These are phyloP conservation scores for Tagetes erecta DNA, from an alignment of 129 eudicot species.

Conservation along the genomic window DNA sequence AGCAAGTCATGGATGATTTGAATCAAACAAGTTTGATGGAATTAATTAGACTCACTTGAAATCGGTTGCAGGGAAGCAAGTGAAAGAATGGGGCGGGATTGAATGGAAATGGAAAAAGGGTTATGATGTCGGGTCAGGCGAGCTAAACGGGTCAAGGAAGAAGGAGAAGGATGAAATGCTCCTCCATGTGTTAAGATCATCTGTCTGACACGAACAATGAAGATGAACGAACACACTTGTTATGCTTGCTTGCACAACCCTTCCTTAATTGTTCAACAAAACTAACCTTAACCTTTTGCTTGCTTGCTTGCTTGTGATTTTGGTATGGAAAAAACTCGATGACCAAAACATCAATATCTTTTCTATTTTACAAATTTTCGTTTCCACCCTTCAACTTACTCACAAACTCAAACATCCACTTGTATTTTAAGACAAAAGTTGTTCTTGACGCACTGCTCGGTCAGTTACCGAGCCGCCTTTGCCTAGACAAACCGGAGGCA, in stretches of 20 bases:
- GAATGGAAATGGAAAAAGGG: conserved; percentile 23
- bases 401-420: not conserved
- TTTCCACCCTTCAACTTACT: conserved; percentile 24
- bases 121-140: conserved; percentile 37
- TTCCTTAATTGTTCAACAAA: conserved; percentile 12
- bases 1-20: not conserved
- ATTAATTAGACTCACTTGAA: conserved; percentile 42
- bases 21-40: not conserved
- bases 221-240: too few relatives aligned
- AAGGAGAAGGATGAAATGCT: conserved; percentile 44
- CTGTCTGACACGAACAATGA: conserved; percentile 3
- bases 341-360: conserved; percentile 28
- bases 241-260: too few relatives aligned
- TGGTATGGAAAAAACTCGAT: not conserved
- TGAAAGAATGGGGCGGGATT: conserved; percentile 31
- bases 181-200: conserved; percentile 52
- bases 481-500: too few relatives aligned
- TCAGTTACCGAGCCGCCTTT: too few relatives aligned
- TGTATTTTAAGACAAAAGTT: too few relatives aligned
- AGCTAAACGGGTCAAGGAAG: conserved; percentile 37
- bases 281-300: too few relatives aligned
- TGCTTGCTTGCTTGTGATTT: not conserved
- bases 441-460: too few relatives aligned
- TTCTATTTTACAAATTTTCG: conserved; percentile 5
- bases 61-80: conserved; percentile 42